Percentiles rank a stretch among this genome's conserved stretches.
phyloP scores from a whole-genome alignment of 768 basidiomycete genomes.

The Lanmaoa pseudosensibilis region DNA sequence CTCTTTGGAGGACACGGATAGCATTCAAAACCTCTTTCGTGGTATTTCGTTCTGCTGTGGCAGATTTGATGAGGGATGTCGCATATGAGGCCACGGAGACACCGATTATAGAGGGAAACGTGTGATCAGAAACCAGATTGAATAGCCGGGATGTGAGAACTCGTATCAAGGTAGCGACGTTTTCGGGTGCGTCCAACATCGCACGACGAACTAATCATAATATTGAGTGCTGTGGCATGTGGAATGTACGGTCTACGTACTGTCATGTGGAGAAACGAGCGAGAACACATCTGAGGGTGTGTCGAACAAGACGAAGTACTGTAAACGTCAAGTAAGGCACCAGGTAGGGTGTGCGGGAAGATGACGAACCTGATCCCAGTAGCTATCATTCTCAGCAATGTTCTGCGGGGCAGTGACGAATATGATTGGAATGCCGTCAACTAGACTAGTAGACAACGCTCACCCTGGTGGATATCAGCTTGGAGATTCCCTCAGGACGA shows the following conservation, averaged over 20 bases:
- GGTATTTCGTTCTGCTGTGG: constrained; percentile 57
- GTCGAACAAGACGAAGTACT: constrained; percentile 88
- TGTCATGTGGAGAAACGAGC: constrained; percentile 80
- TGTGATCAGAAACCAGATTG: constrained; percentile 76
- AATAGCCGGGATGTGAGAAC: constrained; percentile 69
- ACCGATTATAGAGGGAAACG: constrained; percentile 63
- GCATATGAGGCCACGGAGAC: constrained; percentile 66
- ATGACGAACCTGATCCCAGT: constrained; percentile 82
- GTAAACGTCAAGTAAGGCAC: constrained; percentile 6
- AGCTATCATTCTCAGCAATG: constrained; percentile 72
- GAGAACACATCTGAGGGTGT: constrained; percentile 90
- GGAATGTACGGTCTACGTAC: constrained; percentile 44
- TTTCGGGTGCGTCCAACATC: constrained; percentile 79
- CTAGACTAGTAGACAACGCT: constrained; percentile 26
- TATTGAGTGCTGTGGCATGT: constrained; percentile 9
- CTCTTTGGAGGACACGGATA: constrained; percentile 82
- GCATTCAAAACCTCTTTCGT: constrained; percentile 91
- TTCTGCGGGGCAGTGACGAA: constrained; percentile 45
- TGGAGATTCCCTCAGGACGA: constrained; percentile 75
- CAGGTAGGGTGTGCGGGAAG: background rate
- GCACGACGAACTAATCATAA: constrained; percentile 69
- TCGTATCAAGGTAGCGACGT: constrained; percentile 78
- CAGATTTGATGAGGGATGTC: constrained; percentile 66
- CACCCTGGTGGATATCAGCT: constrained; percentile 72
- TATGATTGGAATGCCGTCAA: constrained; percentile 2